Percentiles rank a stretch among this genome's conserved stretches.
Conservation (phyloP, 768 basidiomycete species). For the Leucosporidium yakuticum region DNA sequence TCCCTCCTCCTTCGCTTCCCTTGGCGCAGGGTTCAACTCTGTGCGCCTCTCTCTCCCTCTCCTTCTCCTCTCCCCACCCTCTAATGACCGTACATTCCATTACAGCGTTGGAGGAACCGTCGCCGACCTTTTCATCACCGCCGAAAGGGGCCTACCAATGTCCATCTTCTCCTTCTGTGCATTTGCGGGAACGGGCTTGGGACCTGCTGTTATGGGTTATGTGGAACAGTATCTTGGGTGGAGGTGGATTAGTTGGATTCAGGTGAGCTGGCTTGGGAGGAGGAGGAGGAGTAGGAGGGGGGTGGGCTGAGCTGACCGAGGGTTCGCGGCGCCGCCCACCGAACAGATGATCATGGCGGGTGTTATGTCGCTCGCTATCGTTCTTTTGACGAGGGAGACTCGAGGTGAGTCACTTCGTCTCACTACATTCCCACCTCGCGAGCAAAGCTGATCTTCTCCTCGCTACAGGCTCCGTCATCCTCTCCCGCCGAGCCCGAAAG, state of each 20-base stretch:
- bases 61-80: too few relatives aligned
- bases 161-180: conserved; percentile 61
- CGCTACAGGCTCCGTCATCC: conserved; percentile 52
- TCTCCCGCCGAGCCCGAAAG: conserved; percentile 59
- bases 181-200: conserved; percentile 56
- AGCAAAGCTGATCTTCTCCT: background rate
- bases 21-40: conserved; percentile 35
- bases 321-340: too few relatives aligned
- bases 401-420: conserved; percentile 44
- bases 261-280: background rate
- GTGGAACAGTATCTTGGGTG: conserved; percentile 41
- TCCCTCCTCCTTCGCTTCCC: too few relatives aligned
- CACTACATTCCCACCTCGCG: background rate
- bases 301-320: too few relatives aligned
- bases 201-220: conserved; percentile 1
- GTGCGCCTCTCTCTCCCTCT: too few relatives aligned
- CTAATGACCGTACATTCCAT: too few relatives aligned
- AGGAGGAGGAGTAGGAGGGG: too few relatives aligned
- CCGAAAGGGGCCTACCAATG: conserved; percentile 57
- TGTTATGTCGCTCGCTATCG: conserved; percentile 51
- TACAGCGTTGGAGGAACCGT: conserved; percentile 44
- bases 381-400: conserved; percentile 65
- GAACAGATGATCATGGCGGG: conserved; percentile 50
- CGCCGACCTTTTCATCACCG: conserved; percentile 43
- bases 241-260: conserved; percentile 61